These are phyloP conservation scores for Arthrinium puccinioides DNA, from an alignment of 2,329 filamentous ascomycete species.

Conservation along the genomic window DNA sequence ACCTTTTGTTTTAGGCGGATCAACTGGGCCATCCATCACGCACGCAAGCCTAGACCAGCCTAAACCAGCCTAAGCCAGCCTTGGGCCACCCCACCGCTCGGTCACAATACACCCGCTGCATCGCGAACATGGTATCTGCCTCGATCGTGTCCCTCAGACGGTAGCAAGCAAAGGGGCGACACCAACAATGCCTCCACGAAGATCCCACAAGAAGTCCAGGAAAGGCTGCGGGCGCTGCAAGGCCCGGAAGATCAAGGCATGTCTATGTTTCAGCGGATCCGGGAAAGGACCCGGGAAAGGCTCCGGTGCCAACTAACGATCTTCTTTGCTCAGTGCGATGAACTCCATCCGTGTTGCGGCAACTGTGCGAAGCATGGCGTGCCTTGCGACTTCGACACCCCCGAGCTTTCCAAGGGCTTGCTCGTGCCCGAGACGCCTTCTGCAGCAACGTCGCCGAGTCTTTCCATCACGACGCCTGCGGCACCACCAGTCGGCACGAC, in stretches of 20 bases:
- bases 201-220: constrained; percentile 64
- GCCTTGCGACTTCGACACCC: constrained; percentile 55
- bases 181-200: constrained; percentile 52
- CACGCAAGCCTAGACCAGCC: too few relatives aligned
- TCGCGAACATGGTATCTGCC: too few relatives aligned
- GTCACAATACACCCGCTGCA: too few relatives aligned
- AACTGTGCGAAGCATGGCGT: constrained; percentile 64
- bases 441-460: constrained; percentile 16
- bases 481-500: constrained; percentile 16
- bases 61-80: too few relatives aligned
- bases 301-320: neutral
- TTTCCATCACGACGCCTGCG: constrained; percentile 13
- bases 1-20: too few relatives aligned
- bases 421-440: constrained; percentile 28
- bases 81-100: too few relatives aligned
- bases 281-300: neutral
- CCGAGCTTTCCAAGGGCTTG: constrained; percentile 37
- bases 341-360: constrained; percentile 56
- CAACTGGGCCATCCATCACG: too few relatives aligned
- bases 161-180: neutral
- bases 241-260: constrained; percentile 62
- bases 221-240: constrained; percentile 62
- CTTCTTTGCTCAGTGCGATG: constrained; percentile 46
- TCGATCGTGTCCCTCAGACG: too few relatives aligned
- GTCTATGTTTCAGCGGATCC: too few relatives aligned